A percentile compares a stretch with the other conserved stretches of the same genome.
Conservation (phyloP, 345 rosid species). For the Syzygium aromaticum region DNA sequence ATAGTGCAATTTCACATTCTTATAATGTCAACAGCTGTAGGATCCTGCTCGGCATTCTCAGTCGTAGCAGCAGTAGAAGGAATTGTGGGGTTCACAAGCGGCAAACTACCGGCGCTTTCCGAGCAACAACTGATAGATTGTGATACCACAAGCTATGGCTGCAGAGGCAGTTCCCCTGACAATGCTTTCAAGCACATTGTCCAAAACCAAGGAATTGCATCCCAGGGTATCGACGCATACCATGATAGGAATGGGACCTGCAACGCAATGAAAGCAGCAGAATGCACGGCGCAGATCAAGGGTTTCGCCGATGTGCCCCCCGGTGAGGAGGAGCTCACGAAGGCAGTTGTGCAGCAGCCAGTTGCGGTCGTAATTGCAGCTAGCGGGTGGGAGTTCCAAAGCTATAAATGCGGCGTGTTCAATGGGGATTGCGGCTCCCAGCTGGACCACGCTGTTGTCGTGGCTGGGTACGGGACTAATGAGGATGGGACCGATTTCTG, state of each 20-base stretch:
- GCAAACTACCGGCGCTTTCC: not conserved
- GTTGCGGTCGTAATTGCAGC: not conserved
- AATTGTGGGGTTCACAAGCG: not conserved
- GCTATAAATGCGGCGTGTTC: not conserved
- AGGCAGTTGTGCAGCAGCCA: not conserved
- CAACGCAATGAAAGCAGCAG: not conserved
- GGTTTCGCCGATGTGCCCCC: not conserved
- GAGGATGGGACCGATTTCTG: not conserved
- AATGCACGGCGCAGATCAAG: not conserved
- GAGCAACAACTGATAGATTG: slow-evolving; percentile 7
- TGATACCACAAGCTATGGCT: not conserved
- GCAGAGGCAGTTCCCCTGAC: slow-evolving; percentile 1
- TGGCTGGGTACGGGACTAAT: not conserved
- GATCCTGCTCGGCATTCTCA: slow-evolving; percentile 7
- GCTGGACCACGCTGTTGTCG: not conserved
- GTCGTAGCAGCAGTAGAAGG: slow-evolving; percentile 4
- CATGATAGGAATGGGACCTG: not conserved
- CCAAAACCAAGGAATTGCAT: not conserved
- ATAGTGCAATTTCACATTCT: too few species aligned
- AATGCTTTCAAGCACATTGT: not conserved
- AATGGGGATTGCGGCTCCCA: not conserved
- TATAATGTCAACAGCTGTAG: not conserved
- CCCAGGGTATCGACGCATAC: slow-evolving; percentile 1
- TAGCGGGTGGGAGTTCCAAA: not conserved
- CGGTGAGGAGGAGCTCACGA: not conserved